Evolutionary conservation across 2,329 filamentous ascomycete species (phyloP).

Genomic region (Aspergillus ibericus): DNA sequence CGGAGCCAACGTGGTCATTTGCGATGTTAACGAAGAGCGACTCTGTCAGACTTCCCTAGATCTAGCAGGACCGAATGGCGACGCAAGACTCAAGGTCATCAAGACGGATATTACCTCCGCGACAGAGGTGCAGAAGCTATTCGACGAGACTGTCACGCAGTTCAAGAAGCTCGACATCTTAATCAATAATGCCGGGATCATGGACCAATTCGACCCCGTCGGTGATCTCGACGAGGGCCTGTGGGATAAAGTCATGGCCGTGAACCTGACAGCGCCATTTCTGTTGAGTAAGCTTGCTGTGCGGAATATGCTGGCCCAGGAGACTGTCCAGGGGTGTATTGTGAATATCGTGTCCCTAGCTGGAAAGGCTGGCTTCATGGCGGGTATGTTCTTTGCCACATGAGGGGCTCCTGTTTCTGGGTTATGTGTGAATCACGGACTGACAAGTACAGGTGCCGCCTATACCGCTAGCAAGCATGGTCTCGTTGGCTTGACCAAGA

Average conservation of each 20-base stretch:
- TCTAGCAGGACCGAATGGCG: conserved; percentile 15
- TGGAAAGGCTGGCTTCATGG: conserved; percentile 43
- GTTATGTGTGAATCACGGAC: background rate
- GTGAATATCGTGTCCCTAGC: conserved; percentile 56
- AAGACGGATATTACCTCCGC: conserved; percentile 41
- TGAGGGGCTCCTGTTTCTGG: background rate
- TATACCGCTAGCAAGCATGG: conserved; percentile 59
- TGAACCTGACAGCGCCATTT: conserved; percentile 60
- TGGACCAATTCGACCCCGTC: conserved; percentile 57
- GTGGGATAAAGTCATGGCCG: conserved; percentile 56
- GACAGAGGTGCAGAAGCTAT: conserved; percentile 38
- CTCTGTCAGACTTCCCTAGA: conserved; percentile 24
- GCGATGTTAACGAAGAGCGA: conserved; percentile 36
- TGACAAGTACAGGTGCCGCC: conserved; percentile 41
- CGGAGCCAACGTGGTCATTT: conserved; percentile 42
- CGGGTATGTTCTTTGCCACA: conserved; percentile 30
- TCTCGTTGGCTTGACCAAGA: conserved; percentile 56
- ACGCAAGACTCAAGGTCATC: conserved; percentile 27
- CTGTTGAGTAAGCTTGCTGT: conserved; percentile 55
- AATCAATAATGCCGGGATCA: conserved; percentile 59
- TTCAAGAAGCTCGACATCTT: conserved; percentile 58
- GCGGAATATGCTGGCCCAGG: conserved; percentile 44
- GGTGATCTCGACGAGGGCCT: conserved; percentile 47
- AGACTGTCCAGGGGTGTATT: conserved; percentile 47
- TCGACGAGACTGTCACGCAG: conserved; percentile 28